These are phyloP conservation scores for Phaeosphaeriaceae sp. DNA, from an alignment of 2,329 filamentous ascomycete species.

Conservation along the genomic window DNA sequence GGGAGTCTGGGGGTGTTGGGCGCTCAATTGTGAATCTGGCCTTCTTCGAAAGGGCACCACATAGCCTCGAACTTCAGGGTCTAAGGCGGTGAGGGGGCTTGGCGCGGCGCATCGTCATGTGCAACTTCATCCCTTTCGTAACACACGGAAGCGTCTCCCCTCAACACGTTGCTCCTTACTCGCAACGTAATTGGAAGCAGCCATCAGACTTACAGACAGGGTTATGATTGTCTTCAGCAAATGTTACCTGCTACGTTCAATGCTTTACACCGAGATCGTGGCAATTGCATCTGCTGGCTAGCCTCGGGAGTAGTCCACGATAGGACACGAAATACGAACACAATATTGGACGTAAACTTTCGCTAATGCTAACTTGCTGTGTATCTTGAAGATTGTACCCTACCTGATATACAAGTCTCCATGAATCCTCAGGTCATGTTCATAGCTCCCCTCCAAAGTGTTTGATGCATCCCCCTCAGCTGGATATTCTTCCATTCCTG, in stretches of 20 bases:
- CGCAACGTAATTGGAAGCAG: not conserved
- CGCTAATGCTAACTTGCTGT: not conserved
- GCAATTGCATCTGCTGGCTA: not conserved
- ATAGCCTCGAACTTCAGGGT: not conserved
- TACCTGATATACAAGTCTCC: no score
- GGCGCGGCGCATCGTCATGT: constrained; percentile 9
- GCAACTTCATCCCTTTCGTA: not conserved
- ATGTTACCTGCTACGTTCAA: not conserved
- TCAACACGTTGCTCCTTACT: not conserved
- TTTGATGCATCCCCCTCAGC: no score
- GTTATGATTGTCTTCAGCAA: not conserved
- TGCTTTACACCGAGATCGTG: not conserved
- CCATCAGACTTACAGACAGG: not conserved
- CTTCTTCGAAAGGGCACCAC: constrained; percentile 19
- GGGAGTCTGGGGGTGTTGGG: constrained; percentile 15
- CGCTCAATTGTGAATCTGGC: constrained; percentile 34
- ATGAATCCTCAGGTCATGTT: no score
- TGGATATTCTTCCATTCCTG: no score
- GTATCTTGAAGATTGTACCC: no score
- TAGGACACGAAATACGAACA: not conserved
- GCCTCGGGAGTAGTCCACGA: not conserved
- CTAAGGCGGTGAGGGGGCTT: constrained; percentile 30
- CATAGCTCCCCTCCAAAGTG: no score
- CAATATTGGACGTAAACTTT: not conserved
- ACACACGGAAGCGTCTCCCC: not conserved